Percentiles rank a stretch among this genome's conserved stretches.
These are phyloP conservation scores for Trametes cubensis DNA, from an alignment of 768 basidiomycete species.

Conservation along the genomic window DNA sequence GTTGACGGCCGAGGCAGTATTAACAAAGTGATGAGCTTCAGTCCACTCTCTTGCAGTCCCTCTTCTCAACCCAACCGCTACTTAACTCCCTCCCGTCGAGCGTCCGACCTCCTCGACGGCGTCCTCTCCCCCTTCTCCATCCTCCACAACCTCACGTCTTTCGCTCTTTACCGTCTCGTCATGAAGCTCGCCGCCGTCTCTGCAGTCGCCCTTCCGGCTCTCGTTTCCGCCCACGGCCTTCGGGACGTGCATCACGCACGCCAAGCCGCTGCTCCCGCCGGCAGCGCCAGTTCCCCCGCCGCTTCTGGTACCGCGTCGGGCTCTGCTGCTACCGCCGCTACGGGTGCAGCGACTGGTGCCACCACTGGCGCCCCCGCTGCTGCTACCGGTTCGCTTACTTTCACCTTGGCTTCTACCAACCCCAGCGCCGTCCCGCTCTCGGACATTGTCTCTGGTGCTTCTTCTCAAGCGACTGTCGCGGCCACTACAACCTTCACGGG, in stretches of 20 bases:
- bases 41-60: not conserved
- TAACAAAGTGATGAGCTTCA: not conserved
- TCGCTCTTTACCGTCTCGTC: conserved; percentile 18
- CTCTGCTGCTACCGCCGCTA: conserved; percentile 26
- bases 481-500: conserved; percentile 39
- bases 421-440: conserved; percentile 40
- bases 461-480: conserved; percentile 34
- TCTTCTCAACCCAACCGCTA: not conserved
- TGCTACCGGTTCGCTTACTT: conserved; percentile 29
- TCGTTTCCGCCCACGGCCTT: conserved; percentile 43
- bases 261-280: conserved; percentile 27
- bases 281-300: conserved; percentile 11
- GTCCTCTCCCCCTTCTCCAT: not conserved
- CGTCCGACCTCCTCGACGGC: conserved; percentile 17
- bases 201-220: conserved; percentile 39
- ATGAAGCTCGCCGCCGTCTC: conserved; percentile 39
- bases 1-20: conserved; percentile 8
- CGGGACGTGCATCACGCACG: conserved; percentile 29
- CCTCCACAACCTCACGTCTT: not conserved
- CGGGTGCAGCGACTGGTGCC: conserved; percentile 29
- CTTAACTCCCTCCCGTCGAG: conserved; percentile 4
- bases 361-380: conserved; percentile 8
- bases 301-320: conserved; percentile 26
- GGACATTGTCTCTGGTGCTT: conserved; percentile 31
- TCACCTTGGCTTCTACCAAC: conserved; percentile 35